phyloP scores from a whole-genome alignment of 2,329 filamentous ascomycete genomes.

The Fusarium poae region DNA sequence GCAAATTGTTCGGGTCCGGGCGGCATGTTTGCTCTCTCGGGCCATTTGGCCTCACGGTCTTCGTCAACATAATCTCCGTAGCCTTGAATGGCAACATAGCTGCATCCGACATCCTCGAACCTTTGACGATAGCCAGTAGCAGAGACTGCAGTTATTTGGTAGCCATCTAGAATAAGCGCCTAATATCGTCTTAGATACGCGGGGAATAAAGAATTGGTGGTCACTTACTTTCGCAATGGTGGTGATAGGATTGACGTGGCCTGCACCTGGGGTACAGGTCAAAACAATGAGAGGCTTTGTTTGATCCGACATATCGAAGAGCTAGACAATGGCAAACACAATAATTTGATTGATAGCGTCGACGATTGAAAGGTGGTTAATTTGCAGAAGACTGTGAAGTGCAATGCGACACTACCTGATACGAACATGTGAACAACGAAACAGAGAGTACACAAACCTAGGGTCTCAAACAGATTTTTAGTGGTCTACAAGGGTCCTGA shows the following conservation, averaged over 20 bases:
- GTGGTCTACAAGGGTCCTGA: background rate
- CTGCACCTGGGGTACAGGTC: slow-evolving; percentile 8
- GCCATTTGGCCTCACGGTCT: slow-evolving; percentile 8
- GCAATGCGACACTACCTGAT: background rate
- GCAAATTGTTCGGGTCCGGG: slow-evolving; percentile 7
- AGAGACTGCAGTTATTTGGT: slow-evolving; percentile 8
- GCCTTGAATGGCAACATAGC: slow-evolving; percentile 9
- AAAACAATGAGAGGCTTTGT: slow-evolving; percentile 1
- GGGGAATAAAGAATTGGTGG: background rate
- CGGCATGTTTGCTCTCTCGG: background rate
- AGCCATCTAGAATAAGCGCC: slow-evolving; percentile 7
- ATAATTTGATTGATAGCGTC: background rate
- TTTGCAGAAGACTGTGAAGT: background rate
- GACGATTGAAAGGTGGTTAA: background rate
- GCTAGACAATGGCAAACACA: background rate
- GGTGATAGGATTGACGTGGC: slow-evolving; percentile 12
- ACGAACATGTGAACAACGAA: background rate
- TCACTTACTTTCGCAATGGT: slow-evolving; percentile 8
- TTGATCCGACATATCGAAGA: background rate
- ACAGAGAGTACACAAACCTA: background rate
- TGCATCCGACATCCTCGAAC: slow-evolving; percentile 8
- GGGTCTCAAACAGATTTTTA: background rate
- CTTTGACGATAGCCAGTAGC: slow-evolving; percentile 4
- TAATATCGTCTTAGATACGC: background rate
- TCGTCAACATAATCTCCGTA: slow-evolving; percentile 19